Percentiles rank a stretch among this genome's conserved stretches.
Conservation (phyloP, 2,329 filamentous ascomycete species). For the Pseudogymnoascus sp. region DNA sequence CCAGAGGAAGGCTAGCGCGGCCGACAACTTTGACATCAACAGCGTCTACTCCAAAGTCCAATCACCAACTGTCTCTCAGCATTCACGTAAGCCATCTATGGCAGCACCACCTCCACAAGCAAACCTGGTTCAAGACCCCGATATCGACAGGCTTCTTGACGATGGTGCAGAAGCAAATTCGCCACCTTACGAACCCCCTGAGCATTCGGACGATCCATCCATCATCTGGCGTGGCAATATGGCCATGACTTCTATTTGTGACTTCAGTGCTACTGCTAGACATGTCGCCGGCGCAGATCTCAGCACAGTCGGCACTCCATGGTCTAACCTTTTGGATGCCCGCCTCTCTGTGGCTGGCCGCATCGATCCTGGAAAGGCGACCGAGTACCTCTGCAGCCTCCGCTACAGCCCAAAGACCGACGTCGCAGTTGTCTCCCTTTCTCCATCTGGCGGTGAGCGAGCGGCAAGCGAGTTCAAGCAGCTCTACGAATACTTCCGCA, state of each 20-base stretch:
- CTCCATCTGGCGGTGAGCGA: slow-evolving; percentile 47
- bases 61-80: slow-evolving; percentile 51
- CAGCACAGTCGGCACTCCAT: slow-evolving; percentile 44
- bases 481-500: slow-evolving; percentile 80
- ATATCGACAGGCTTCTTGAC: slow-evolving; percentile 82
- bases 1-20: slow-evolving; percentile 19
- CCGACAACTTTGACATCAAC: slow-evolving; percentile 64
- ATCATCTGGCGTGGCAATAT: slow-evolving; percentile 71
- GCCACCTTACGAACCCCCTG: slow-evolving; percentile 74
- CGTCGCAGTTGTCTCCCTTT: slow-evolving; percentile 69
- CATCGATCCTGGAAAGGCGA: slow-evolving; percentile 73
- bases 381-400: slow-evolving; percentile 82
- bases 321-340: slow-evolving; percentile 66
- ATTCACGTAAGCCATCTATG: slow-evolving; percentile 40
- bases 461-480: slow-evolving; percentile 58
- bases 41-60: slow-evolving; percentile 77
- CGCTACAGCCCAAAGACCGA: slow-evolving; percentile 76
- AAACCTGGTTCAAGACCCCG: slow-evolving; percentile 59
- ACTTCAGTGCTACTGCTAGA: slow-evolving; percentile 68
- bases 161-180: slow-evolving; percentile 61
- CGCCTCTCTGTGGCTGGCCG: slow-evolving; percentile 66
- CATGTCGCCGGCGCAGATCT: slow-evolving; percentile 81
- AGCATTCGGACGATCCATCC: slow-evolving; percentile 59
- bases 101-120: slow-evolving; percentile 32
- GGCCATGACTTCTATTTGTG: slow-evolving; percentile 67